Base-by-base conservation (phyloP, 257 asterid species). In the Salvia rosmarinus region DNA sequence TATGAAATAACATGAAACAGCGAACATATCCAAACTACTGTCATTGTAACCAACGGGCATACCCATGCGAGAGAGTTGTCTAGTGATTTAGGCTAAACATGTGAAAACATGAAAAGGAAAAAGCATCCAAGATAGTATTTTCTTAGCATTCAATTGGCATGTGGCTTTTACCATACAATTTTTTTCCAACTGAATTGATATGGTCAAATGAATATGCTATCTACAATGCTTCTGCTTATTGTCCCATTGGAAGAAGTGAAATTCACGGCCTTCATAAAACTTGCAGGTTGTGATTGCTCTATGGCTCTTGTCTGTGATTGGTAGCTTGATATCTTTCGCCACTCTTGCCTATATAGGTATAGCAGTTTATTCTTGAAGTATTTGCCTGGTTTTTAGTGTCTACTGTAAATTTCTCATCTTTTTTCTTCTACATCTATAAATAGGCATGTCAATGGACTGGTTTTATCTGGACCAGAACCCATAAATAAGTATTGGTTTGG, bases 281-380 rank as follows among this genome's bases (percentile, higher is more conserved):
- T 64, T 88, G 88, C 96, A 94, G 99, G 99, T 89, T 21, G 98
- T 89, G 81, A 89, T 89, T 80, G 88, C 85, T 73, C 74, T 94
- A 72, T 94, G 99, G 99, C 79, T 91, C 70, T 75, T 94, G 72
- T 94, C 99, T 64, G 98, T 89, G 71, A 71, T 89, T 64, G 98
- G 99, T 66, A 81, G 90, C 88, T 70, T 89, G 80, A 71, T 91
- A 75, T 91, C 98, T 80, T 91, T 94, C 81, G 82, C 78, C 79
- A 91, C 96, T 32, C 83, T 94, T 72, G 80, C 88, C n/a, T 94
- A 91, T 76, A 82, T 91, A 78, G 99, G 99, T 94, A 88, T 32
- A 47, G 32, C 7, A 19, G 17, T 58, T 68, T 64, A 66, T 72
- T 50, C 58, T 67, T 63, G 58, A 28, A 37, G 44, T 40, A 70